A percentile compares a stretch with the other conserved stretches of the same genome.
Evolutionary conservation across 2,329 filamentous ascomycete genomes (phyloP).

Genomic region (Xylariaceae sp.): DNA sequence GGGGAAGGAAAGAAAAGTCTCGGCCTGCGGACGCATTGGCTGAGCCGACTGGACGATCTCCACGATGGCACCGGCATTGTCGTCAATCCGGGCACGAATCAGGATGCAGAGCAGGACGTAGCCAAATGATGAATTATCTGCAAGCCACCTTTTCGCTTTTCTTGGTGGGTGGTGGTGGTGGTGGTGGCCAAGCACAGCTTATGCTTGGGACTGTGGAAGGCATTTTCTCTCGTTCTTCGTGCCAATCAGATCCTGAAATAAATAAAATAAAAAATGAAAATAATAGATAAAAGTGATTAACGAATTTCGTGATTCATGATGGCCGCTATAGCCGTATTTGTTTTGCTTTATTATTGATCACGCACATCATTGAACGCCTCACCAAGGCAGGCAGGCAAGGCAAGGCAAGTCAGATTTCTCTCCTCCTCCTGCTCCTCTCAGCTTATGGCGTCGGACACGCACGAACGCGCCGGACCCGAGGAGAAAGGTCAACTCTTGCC

Average conservation of each 20-base stretch:
- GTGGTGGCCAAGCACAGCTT: background rate
- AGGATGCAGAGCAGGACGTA: background rate
- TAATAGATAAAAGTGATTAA: too few relatives aligned
- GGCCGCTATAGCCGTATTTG: background rate
- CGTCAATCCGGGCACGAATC: constrained; percentile 22
- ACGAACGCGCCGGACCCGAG: background rate
- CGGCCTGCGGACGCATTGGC: constrained; percentile 1
- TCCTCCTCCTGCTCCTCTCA: constrained; percentile 1
- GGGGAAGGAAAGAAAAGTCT: background rate
- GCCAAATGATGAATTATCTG: constrained; percentile 3
- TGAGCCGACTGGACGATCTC: constrained; percentile 2
- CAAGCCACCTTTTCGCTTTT: background rate
- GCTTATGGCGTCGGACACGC: constrained; percentile 1
- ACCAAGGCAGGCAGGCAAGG: background rate
- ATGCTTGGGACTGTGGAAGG: background rate
- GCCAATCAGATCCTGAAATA: too few relatives aligned
- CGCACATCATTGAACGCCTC: background rate
- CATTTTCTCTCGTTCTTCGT: too few relatives aligned
- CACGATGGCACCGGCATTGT: constrained; percentile 13
- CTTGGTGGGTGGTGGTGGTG: background rate
- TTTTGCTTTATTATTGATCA: background rate
- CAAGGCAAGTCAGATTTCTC: too few relatives aligned
- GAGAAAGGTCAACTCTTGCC: background rate
- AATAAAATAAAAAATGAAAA: too few relatives aligned
- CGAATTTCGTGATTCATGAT: background rate